These are phyloP conservation scores for Podaxis rugospora DNA, from an alignment of 768 basidiomycete species.

Conservation along the genomic window DNA sequence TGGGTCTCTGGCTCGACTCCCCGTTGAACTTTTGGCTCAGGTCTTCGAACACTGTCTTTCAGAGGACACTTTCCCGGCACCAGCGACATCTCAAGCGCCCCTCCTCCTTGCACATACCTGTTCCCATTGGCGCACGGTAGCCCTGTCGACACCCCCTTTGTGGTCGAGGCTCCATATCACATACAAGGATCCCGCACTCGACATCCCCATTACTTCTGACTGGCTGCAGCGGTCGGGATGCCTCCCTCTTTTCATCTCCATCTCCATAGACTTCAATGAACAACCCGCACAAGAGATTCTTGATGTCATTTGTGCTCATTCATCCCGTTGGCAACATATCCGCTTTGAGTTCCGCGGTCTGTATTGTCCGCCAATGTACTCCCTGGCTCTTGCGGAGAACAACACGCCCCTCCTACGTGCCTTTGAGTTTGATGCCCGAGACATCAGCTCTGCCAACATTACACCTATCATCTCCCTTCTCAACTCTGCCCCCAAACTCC, in stretches of 20 bases:
- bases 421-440: conserved; percentile 29
- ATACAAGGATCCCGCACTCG: conserved; percentile 24
- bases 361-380: conserved; percentile 27
- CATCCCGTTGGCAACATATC: conserved; percentile 26
- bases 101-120: conserved; percentile 26
- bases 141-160: conserved; percentile 22
- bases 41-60: conserved; percentile 26
- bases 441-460: conserved; percentile 27
- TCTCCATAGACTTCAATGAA: conserved; percentile 29
- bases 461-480: conserved; percentile 25
- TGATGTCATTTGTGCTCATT: conserved; percentile 23
- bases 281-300: conserved; percentile 26
- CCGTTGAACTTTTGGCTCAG: conserved; percentile 25
- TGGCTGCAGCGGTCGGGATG: conserved; percentile 26
- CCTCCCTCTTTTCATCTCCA: conserved; percentile 22
- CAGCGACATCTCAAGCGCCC: conserved; percentile 22
- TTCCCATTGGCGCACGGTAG: conserved; percentile 22
- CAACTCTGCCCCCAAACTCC: conserved; percentile 21
- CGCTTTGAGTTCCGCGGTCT: conserved; percentile 29
- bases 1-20: conserved; percentile 20
- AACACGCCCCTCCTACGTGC: conserved; percentile 22
- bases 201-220: conserved; percentile 19
- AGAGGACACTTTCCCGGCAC: conserved; percentile 21
- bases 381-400: conserved; percentile 21
- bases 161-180: conserved; percentile 28